Percentiles rank a stretch among this genome's conserved stretches.
These are phyloP conservation scores for Marvania coccoides DNA, from an alignment of 139 green algal genomes.

Conservation along the genomic window DNA sequence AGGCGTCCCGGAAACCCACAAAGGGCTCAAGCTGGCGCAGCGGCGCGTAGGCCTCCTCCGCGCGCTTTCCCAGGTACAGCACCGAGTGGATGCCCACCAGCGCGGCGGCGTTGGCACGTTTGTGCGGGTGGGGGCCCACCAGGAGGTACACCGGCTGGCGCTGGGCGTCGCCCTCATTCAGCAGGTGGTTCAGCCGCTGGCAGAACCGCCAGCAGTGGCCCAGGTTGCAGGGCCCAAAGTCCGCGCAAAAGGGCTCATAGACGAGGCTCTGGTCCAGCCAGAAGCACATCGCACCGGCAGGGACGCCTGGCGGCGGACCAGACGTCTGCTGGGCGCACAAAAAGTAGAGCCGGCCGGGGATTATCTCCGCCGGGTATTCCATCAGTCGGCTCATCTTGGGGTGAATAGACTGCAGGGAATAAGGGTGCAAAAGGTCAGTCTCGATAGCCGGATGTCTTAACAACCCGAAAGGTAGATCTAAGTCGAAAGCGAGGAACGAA, in stretches of 20 bases:
- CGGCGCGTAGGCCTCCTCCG: constrained; percentile 62
- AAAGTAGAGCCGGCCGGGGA: constrained; percentile 56
- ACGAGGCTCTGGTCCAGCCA: constrained; percentile 38
- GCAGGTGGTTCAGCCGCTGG: constrained; percentile 45
- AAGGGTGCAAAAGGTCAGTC: no score
- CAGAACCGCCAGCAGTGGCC: constrained; percentile 73
- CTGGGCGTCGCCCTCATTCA: constrained; percentile 37
- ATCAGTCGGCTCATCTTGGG: background rate
- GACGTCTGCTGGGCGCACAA: constrained; percentile 29
- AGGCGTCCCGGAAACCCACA: constrained; percentile 76
- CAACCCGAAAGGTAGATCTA: no score
- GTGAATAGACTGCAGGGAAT: background rate
- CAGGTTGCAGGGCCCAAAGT: constrained; percentile 90
- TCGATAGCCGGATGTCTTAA: no score
- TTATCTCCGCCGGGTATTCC: constrained; percentile 41
- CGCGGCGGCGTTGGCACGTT: constrained; percentile 72
- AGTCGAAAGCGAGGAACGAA: no score
- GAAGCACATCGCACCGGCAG: constrained; percentile 38
- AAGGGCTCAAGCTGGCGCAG: constrained; percentile 62
- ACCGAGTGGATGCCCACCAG: constrained; percentile 78
- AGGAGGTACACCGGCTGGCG: constrained; percentile 47
- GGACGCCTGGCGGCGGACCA: background rate
- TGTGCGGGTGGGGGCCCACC: constrained; percentile 48
- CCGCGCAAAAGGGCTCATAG: constrained; percentile 87
- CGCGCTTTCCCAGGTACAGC: constrained; percentile 47